phyloP scores from a whole-genome alignment of 768 basidiomycete species.

The Boletus fagicola region DNA sequence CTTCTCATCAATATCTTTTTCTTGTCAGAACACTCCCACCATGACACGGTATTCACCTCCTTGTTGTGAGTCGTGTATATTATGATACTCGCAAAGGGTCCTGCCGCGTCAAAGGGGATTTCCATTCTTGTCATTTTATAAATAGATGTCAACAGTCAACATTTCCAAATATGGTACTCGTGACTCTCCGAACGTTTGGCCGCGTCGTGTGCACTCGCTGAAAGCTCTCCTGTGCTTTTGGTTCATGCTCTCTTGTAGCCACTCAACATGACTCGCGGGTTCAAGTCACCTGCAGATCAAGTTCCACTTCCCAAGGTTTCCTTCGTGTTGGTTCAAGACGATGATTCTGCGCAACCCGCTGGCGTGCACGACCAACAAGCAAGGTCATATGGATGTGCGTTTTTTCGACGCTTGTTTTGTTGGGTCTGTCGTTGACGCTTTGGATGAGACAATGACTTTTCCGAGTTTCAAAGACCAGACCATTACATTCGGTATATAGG shows the following conservation, averaged over 20 bases:
- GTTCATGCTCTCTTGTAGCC: conserved; percentile 3
- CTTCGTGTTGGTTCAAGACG: conserved; percentile 64
- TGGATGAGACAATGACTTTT: conserved; percentile 59
- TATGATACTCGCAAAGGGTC: no score
- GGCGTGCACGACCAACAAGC: conserved; percentile 65
- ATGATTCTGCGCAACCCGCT: conserved; percentile 54
- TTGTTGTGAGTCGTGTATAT: no score
- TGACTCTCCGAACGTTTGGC: neutral
- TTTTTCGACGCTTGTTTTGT: neutral
- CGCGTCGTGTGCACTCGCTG: conserved; percentile 8
- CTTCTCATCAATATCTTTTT: no score
- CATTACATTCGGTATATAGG: conserved; percentile 92
- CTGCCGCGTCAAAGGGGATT: neutral
- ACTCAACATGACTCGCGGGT: conserved; percentile 39
- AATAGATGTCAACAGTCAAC: conserved; percentile 12
- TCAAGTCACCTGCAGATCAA: conserved; percentile 37
- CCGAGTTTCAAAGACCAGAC: conserved; percentile 72
- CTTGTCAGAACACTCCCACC: neutral
- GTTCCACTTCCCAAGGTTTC: conserved; percentile 60
- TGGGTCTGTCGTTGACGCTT: conserved; percentile 12
- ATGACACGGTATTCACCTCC: neutral
- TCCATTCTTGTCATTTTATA: conserved; percentile 15
- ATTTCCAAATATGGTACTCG: conserved; percentile 21
- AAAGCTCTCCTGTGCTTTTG: conserved; percentile 16
- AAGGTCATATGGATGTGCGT: conserved; percentile 73